These are phyloP conservation scores for Alternaria gaisen DNA, from an alignment of 2,329 filamentous ascomycete species.

Conservation along the genomic window DNA sequence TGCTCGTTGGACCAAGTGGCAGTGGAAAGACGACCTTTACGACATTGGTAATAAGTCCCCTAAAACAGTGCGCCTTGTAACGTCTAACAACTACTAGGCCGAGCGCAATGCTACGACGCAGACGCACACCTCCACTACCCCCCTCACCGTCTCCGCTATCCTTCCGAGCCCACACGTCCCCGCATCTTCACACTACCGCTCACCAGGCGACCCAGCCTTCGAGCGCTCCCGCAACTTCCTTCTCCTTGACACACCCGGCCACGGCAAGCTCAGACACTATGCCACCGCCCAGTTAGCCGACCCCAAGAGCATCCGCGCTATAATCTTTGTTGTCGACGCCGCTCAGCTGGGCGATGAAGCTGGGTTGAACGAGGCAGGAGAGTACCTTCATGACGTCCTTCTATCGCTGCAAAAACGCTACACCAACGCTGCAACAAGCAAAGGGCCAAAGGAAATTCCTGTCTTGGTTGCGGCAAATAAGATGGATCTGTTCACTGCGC, in stretches of 20 bases:
- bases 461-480: slow-evolving; percentile 94
- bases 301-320: slow-evolving; percentile 66
- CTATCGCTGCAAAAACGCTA: slow-evolving; percentile 80
- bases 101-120: slow-evolving; percentile 64
- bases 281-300: slow-evolving; percentile 65
- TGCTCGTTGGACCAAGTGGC: slow-evolving; percentile 82
- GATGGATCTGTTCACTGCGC: slow-evolving; percentile 90
- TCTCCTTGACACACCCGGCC: slow-evolving; percentile 89
- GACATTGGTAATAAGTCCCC: slow-evolving; percentile 69
- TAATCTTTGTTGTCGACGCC: slow-evolving; percentile 91
- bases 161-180: slow-evolving; percentile 65
- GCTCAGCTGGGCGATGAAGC: slow-evolving; percentile 58
- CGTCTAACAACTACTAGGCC: slow-evolving; percentile 44
- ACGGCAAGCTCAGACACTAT: slow-evolving; percentile 86
- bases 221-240: slow-evolving; percentile 70
- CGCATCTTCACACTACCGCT: slow-evolving; percentile 70
- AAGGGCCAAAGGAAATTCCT: slow-evolving; percentile 68
- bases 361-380: slow-evolving; percentile 74
- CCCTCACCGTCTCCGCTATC: slow-evolving; percentile 66
- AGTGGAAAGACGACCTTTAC: slow-evolving; percentile 88
- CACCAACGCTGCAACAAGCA: slow-evolving; percentile 64
- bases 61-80: neutral
- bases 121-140: slow-evolving; percentile 61
- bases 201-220: slow-evolving; percentile 68
- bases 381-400: slow-evolving; percentile 90